phyloP scores from a whole-genome alignment of 371 early-diverging fungal species.

The Mortierella sp. region DNA sequence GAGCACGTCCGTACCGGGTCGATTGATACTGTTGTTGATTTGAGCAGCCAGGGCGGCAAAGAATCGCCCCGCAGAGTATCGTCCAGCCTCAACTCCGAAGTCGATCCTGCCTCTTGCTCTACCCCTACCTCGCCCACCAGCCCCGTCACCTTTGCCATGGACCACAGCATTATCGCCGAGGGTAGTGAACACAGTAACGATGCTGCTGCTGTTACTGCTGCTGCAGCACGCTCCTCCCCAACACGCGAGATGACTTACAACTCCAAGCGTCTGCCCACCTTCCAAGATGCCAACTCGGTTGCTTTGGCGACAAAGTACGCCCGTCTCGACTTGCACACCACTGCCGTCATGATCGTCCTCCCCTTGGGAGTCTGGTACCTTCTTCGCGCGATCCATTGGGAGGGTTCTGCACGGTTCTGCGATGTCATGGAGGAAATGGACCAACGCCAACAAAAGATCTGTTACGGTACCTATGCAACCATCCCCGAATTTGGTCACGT shows the following conservation, averaged over 20 bases:
- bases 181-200: background rate
- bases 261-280: constrained; percentile 40
- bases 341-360: constrained; percentile 29
- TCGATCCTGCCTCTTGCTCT: constrained; percentile 8
- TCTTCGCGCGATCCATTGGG: constrained; percentile 43
- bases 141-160: background rate
- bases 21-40: constrained; percentile 10
- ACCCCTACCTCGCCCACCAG: constrained; percentile 25
- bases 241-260: constrained; percentile 42
- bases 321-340: constrained; percentile 27
- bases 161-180: background rate
- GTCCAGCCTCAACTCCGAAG: constrained; percentile 6
- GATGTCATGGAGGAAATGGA: constrained; percentile 33
- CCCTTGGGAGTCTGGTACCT: constrained; percentile 42
- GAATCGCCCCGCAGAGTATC: background rate
- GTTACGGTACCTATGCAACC: constrained; percentile 40
- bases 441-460: constrained; percentile 27
- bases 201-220: background rate
- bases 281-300: constrained; percentile 39
- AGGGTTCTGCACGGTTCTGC: constrained; percentile 30
- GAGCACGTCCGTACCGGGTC: constrained; percentile 14
- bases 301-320: constrained; percentile 26
- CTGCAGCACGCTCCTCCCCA: background rate
- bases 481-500: constrained; percentile 27
- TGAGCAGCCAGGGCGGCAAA: background rate